A percentile compares a stretch with the other conserved stretches of the same genome.
Conservation (phyloP, 768 basidiomycete genomes). For the Tremella yokohamensis region DNA sequence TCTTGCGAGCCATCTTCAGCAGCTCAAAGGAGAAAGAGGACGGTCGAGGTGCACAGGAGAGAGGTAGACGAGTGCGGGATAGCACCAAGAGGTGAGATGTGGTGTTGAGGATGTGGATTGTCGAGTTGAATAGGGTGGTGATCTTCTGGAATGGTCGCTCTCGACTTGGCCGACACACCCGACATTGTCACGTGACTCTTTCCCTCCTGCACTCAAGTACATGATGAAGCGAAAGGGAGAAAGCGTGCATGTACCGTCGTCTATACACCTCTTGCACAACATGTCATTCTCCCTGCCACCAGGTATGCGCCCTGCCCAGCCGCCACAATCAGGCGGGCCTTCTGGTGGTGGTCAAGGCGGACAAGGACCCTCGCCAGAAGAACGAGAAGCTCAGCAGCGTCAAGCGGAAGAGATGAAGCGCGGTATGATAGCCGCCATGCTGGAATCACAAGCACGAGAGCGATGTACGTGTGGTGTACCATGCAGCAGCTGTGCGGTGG, state of each 20-base stretch:
- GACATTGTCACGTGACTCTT: not conserved
- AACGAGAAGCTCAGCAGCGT: slow-evolving; percentile 32
- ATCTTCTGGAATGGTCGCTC: no score
- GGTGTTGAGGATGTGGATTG: no score
- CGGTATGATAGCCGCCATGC: slow-evolving; percentile 46
- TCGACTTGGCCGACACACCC: no score
- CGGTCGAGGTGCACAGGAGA: no score
- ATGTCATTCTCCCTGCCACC: slow-evolving; percentile 43
- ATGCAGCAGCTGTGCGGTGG: not conserved
- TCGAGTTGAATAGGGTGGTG: no score
- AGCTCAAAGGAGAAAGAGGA: no score
- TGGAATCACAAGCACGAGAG: slow-evolving; percentile 47
- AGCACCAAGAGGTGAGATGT: no score
- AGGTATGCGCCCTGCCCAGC: slow-evolving; percentile 34
- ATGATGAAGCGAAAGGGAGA: not conserved
- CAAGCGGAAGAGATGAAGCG: slow-evolving; percentile 49
- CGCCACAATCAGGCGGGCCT: slow-evolving; percentile 9
- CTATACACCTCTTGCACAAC: slow-evolving; percentile 15
- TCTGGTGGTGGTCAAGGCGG: slow-evolving; percentile 2
- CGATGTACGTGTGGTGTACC: slow-evolving; percentile 33
- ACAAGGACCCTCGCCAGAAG: slow-evolving; percentile 24
- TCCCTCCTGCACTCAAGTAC: not conserved
- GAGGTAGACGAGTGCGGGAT: no score
- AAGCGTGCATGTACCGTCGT: not conserved
- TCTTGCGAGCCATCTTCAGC: no score